Base-by-base conservation (phyloP, 805 yeast genomes). In the Priceomyces medius region DNA sequence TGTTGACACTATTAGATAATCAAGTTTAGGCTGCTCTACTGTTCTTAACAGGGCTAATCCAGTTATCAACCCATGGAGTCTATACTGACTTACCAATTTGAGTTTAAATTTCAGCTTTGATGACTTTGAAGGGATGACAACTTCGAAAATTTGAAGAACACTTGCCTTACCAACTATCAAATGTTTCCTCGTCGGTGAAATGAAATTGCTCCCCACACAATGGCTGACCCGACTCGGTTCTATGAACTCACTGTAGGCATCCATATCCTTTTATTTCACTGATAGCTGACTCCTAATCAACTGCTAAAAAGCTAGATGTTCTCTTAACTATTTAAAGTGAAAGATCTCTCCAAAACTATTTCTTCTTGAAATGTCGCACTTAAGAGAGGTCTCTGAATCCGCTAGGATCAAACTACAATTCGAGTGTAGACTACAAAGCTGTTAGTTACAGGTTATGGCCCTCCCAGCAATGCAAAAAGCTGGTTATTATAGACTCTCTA, bases 161-260 rank as follows among this genome's bases (percentile, higher is more conserved):
- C 85, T 79, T 12, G 90, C 85, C 46, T 81, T 82, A 2, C 83
- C 88, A 3, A 85, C 77, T 12, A 88, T 64, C 53, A 90, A 66
- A 49, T 84, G 85, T 48, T 69, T 71, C 24, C 54, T 58, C 1
- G 61, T 56, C 1, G 75, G 54, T 2, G 68, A 63, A 2, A 79
- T 71, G 50, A 79, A 76, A 46, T 76, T 59, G 35, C 83, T 77
- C 6, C 78, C 66, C 18, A 81, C 48, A 35, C 84, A 72, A 46
- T 77, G 79, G n/a, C 83, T 61, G 28, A 86, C 87, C 49, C 81
- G 77, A 2, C 95, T 71, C 2, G 96, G 95, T 50, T 79, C 85
- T 36, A 85, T 72, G 50, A 88, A 72, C 58, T 85, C 88, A 49
- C 83, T 80, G 60, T 85, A 86, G 12, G 85, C 83, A 53, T 88